Evolutionary conservation across 345 rosid genomes (phyloP).

Genomic region (Euphorbia peplus): DNA sequence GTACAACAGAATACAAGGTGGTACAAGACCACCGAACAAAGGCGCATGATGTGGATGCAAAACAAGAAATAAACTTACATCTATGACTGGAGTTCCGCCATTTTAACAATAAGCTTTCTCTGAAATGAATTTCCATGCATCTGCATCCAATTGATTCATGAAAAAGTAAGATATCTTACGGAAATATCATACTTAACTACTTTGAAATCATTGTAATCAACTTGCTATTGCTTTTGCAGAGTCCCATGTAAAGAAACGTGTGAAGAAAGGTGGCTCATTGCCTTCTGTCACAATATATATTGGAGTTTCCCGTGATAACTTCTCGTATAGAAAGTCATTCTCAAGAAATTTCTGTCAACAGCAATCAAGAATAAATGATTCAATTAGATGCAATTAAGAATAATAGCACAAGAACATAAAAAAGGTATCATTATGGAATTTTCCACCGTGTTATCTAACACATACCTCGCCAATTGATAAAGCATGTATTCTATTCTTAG

Average conservation of each 20-base stretch:
- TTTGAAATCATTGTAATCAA: conserved; percentile 12
- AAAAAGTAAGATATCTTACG: conserved; percentile 1
- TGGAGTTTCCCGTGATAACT: conserved; percentile 64
- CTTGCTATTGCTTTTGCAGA: conserved; percentile 76
- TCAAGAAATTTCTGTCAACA: conserved; percentile 71
- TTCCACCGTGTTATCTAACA: background rate
- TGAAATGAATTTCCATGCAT: conserved; percentile 97
- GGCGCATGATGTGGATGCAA: too few relatives aligned
- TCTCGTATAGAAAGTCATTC: conserved; percentile 72
- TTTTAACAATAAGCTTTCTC: conserved; percentile 71
- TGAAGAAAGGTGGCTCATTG: conserved; percentile 90
- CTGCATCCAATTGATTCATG: conserved; percentile 38
- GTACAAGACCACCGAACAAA: background rate
- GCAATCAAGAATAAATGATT: background rate
- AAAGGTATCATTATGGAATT: background rate
- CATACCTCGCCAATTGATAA: conserved; percentile 84
- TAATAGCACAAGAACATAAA: background rate
- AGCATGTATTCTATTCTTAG: conserved; percentile 64
- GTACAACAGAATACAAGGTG: background rate
- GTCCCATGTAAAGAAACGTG: conserved; percentile 95
- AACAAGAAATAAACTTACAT: conserved; percentile 55
- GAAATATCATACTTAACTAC: background rate
- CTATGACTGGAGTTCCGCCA: conserved; percentile 60
- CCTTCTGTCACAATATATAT: conserved; percentile 76
- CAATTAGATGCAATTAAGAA: background rate